Evolutionary conservation across 257 asterid species (phyloP).

Genomic region (Salvia miltiorrhiza): DNA sequence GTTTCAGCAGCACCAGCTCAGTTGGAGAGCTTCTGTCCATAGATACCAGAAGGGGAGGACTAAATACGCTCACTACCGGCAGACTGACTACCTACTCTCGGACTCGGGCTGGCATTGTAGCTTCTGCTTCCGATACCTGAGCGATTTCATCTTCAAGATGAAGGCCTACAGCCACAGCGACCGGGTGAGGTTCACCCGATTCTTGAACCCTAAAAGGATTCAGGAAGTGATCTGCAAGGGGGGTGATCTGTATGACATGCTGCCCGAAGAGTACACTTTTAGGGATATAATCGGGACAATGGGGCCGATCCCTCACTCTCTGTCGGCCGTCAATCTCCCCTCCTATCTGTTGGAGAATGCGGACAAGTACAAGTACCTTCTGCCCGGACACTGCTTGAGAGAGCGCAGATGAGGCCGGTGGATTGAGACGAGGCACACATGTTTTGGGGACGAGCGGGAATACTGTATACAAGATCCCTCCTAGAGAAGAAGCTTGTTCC

Average conservation of each 20-base stretch:
- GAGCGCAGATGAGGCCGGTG: conserved; percentile 12
- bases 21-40: conserved; percentile 45
- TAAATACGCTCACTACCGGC: conserved; percentile 39
- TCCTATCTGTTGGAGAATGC: conserved; percentile 37
- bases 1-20: conserved; percentile 23
- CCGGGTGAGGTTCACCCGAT: conserved; percentile 36
- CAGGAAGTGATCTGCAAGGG: conserved; percentile 44
- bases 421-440: not conserved
- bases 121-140: conserved; percentile 36
- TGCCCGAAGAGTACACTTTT: conserved; percentile 45
- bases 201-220: conserved; percentile 38
- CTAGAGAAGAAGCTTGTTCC: not conserved
- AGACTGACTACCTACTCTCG: conserved; percentile 29
- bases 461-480: conserved; percentile 1
- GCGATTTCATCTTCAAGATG: conserved; percentile 45
- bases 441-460: not conserved
- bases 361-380: conserved; percentile 32
- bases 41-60: conserved; percentile 35
- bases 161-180: conserved; percentile 48
- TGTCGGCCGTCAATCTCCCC: conserved; percentile 39
- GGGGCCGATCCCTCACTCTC: conserved; percentile 44
- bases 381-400: conserved; percentile 38
- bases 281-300: conserved; percentile 39
- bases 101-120: conserved; percentile 52
- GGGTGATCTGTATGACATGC: conserved; percentile 41